Evolutionary conservation across 176 grass and related monocot species (phyloP).

Genomic region (Puya raimondii): DNA sequence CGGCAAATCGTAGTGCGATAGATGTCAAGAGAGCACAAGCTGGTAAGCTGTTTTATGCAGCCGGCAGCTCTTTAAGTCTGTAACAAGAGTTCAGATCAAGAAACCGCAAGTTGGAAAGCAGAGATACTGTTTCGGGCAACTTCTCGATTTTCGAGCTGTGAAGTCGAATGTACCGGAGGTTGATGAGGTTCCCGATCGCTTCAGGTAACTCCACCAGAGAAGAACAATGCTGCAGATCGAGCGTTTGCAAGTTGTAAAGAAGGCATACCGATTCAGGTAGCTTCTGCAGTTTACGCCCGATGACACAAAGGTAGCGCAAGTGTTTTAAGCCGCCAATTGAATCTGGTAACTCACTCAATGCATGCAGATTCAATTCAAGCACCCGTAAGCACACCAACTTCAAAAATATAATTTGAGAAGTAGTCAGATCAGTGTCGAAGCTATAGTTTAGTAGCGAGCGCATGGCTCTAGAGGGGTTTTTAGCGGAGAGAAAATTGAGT

Average conservation of each 20-base stretch:
- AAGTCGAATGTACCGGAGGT: constrained; percentile 8
- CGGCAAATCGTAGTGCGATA: background rate
- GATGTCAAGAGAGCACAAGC: constrained; percentile 13
- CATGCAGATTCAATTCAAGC: background rate
- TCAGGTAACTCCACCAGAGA: background rate
- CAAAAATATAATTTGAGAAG: no score
- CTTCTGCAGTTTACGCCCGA: background rate
- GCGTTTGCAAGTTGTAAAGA: constrained; percentile 11
- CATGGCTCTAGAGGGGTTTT: no score
- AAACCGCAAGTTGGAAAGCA: constrained; percentile 1
- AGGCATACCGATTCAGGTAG: background rate
- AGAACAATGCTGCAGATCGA: background rate
- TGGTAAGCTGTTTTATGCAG: constrained; percentile 3
- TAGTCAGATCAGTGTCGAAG: no score
- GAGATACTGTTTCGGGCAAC: constrained; percentile 14
- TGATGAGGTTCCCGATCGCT: constrained; percentile 22
- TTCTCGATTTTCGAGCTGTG: background rate
- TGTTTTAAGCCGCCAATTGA: background rate
- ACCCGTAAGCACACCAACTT: background rate
- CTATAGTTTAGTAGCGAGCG: no score
- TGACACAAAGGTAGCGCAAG: constrained; percentile 1
- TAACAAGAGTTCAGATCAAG: background rate
- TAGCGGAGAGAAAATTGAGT: no score
- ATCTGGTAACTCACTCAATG: background rate
- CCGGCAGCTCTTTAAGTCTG: background rate